These are phyloP conservation scores for Lachancea meyersii DNA, from an alignment of 805 yeast species.

Conservation along the genomic window DNA sequence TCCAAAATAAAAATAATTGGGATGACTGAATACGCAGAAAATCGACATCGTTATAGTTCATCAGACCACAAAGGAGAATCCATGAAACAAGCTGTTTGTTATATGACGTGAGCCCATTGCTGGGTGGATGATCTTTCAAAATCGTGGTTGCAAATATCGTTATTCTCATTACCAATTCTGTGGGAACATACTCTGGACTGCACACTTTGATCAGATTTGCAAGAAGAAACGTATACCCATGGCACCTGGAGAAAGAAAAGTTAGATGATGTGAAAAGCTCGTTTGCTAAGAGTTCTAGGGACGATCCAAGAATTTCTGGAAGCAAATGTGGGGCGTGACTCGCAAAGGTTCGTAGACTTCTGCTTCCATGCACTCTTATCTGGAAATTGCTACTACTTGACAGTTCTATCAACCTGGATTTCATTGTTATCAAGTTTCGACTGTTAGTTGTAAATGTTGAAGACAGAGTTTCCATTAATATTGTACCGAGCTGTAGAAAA, in stretches of 20 bases:
- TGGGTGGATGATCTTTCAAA: slow-evolving; percentile 34
- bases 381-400: slow-evolving; percentile 36
- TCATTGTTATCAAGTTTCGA: slow-evolving; percentile 28
- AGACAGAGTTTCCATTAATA: slow-evolving; percentile 20
- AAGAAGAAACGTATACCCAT: slow-evolving; percentile 37
- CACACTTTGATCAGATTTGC: slow-evolving; percentile 34
- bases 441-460: slow-evolving; percentile 28
- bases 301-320: slow-evolving; percentile 33
- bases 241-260: slow-evolving; percentile 31
- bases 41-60: slow-evolving; percentile 49
- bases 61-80: slow-evolving; percentile 57
- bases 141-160: slow-evolving; percentile 41
- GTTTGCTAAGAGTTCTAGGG: slow-evolving; percentile 33
- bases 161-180: slow-evolving; percentile 39
- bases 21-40: slow-evolving; percentile 50
- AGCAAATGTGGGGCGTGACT: slow-evolving; percentile 33
- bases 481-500: slow-evolving; percentile 20
- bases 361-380: slow-evolving; percentile 38
- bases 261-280: slow-evolving; percentile 25
- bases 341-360: slow-evolving; percentile 32
- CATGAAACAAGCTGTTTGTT: slow-evolving; percentile 46
- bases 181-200: slow-evolving; percentile 40
- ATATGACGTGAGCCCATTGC: slow-evolving; percentile 30
- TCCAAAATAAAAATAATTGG: slow-evolving; percentile 61
- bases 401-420: slow-evolving; percentile 33